Conservation (phyloP, 352 stramenopile genomes). For the Phytophthora meadii region DNA sequence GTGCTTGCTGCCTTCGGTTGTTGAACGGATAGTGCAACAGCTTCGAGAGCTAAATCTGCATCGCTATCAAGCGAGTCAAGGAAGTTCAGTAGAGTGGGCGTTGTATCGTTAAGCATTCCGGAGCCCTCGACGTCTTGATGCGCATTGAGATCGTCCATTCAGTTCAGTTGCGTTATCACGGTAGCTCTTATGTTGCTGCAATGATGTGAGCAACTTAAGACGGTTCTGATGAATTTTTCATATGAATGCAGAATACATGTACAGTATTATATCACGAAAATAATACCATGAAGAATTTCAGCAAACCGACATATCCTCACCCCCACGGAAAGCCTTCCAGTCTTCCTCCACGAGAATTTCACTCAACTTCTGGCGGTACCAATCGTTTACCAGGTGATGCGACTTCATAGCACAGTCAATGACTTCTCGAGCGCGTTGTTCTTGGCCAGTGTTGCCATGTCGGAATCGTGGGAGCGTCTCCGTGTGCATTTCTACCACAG, state of each 20-base stretch:
- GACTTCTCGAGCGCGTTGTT: slow-evolving; percentile 12
- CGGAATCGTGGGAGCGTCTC: slow-evolving; percentile 23
- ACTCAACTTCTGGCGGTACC: slow-evolving; percentile 26
- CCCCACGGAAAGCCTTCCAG: slow-evolving; percentile 23
- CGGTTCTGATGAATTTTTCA: no score
- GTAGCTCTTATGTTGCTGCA: no score
- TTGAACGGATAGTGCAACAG: neutral
- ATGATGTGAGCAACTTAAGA: no score
- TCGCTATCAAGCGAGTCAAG: slow-evolving; percentile 10
- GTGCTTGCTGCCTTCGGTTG: neutral
- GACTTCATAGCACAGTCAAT: slow-evolving; percentile 19
- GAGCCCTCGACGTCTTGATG: no score
- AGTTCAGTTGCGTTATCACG: slow-evolving; percentile 5
- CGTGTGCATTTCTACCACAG: slow-evolving; percentile 25
- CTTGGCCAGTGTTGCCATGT: slow-evolving; percentile 7
- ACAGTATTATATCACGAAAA: no score
- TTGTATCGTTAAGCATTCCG: slow-evolving; percentile 13
- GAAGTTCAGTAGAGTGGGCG: slow-evolving; percentile 13
- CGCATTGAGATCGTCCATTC: slow-evolving; percentile 10
- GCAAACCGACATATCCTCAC: slow-evolving; percentile 3
- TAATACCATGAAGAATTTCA: no score
- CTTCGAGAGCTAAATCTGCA: neutral
- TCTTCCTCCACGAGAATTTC: slow-evolving; percentile 35
- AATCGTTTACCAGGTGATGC: slow-evolving; percentile 17
- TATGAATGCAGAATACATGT: no score